phyloP scores from a whole-genome alignment of 106 monocot genomes.

The Acanthochlamys bracteata region DNA sequence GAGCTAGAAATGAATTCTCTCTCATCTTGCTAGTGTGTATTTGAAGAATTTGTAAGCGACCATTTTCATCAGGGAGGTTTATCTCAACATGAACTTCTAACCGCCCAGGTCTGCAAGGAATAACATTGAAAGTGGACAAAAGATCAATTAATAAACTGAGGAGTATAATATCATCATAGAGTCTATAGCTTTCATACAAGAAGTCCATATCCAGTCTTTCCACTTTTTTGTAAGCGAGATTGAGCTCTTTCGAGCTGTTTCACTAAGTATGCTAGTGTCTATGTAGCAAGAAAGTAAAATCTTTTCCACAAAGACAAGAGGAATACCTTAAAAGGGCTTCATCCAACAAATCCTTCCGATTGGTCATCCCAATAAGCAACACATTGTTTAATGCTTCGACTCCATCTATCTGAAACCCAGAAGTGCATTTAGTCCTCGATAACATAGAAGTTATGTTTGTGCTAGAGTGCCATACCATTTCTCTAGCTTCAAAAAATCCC shows the following conservation, averaged over 20 bases:
- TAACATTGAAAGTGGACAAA: no score
- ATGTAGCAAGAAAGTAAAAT: no score
- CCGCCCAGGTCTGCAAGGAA: conserved; percentile 72
- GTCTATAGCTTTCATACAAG: no score
- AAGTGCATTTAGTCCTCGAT: conserved; percentile 7
- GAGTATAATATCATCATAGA: no score
- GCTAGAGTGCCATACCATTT: background rate
- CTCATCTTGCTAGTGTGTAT: conserved; percentile 97
- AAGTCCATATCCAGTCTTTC: no score
- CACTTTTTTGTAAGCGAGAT: no score
- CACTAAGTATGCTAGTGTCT: no score
- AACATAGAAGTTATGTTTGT: background rate
- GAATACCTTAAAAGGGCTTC: conserved; percentile 85
- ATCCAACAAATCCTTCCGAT: conserved; percentile 95
- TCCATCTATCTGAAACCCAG: conserved; percentile 88
- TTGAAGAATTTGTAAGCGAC: conserved; percentile 91
- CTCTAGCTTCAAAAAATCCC: background rate
- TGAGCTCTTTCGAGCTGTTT: no score
- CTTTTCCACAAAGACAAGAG: background rate
- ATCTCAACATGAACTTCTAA: conserved; percentile 98
- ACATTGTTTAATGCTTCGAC: conserved; percentile 97
- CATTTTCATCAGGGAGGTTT: conserved; percentile 98
- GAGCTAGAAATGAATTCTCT: conserved; percentile 89
- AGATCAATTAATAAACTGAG: no score
- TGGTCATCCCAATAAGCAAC: conserved; percentile 99